Conservation (phyloP, 306 rosid genomes). For the Cicer cuneatum region DNA sequence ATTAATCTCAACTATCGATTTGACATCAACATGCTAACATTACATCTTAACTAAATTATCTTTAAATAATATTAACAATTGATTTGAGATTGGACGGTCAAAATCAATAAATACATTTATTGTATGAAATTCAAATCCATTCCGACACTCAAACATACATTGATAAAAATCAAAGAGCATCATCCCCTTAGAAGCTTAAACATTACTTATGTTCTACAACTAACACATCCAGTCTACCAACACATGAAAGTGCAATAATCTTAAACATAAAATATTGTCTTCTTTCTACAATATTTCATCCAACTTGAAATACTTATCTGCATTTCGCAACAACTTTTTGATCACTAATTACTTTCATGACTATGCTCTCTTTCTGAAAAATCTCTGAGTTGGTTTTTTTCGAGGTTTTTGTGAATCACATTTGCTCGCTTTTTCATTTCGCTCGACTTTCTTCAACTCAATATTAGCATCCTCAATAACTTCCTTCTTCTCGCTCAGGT, state of each 20-base stretch:
- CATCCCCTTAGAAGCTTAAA: background rate
- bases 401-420: constrained; percentile 15
- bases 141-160: background rate
- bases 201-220: background rate
- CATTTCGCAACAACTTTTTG: background rate
- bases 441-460: constrained; percentile 41
- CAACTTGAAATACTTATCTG: background rate
- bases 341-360: constrained; percentile 15
- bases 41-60: no score
- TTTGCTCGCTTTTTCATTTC: constrained; percentile 22
- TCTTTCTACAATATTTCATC: background rate
- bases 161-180: background rate
- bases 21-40: no score
- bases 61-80: no score
- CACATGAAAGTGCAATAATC: background rate
- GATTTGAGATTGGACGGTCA: no score
- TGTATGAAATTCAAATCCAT: no score
- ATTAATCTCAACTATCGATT: no score
- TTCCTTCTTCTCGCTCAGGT: background rate
- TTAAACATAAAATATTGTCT: background rate
- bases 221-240: background rate
- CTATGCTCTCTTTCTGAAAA: constrained; percentile 51
- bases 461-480: constrained; percentile 15
- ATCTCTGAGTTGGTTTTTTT: constrained; percentile 43
- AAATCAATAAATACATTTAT: no score